Percentiles rank a stretch among this genome's conserved stretches.
Evolutionary conservation across 768 basidiomycete genomes (phyloP).

Genomic region (Boletus vinaceobasis): DNA sequence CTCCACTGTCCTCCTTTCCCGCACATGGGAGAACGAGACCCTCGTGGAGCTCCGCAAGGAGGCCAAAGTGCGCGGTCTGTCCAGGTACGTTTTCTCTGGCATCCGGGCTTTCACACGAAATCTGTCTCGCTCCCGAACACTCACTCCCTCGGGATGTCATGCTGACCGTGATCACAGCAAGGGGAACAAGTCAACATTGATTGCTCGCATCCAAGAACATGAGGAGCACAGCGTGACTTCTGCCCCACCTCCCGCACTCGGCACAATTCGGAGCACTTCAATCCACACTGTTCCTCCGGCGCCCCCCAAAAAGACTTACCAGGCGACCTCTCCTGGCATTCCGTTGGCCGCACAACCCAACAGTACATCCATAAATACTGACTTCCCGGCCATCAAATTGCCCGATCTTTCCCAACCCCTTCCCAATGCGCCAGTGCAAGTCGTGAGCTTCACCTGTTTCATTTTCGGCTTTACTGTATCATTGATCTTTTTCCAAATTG

Average conservation of each 20-base stretch:
- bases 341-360: slow-evolving; percentile 34
- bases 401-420: slow-evolving; percentile 51
- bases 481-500: not conserved
- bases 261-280: slow-evolving; percentile 26
- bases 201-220: slow-evolving; percentile 51
- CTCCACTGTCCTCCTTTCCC: slow-evolving; percentile 54
- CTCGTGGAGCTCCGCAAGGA: slow-evolving; percentile 50
- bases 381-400: slow-evolving; percentile 48
- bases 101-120: not conserved
- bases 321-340: slow-evolving; percentile 40
- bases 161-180: slow-evolving; percentile 35
- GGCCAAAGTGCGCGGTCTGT: slow-evolving; percentile 52
- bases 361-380: slow-evolving; percentile 19
- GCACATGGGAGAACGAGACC: slow-evolving; percentile 53
- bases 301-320: slow-evolving; percentile 22
- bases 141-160: not conserved
- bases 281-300: slow-evolving; percentile 12
- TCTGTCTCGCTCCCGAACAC: not conserved
- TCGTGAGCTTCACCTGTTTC: slow-evolving; percentile 43
- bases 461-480: slow-evolving; percentile 3
- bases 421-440: slow-evolving; percentile 46
- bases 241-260: slow-evolving; percentile 11
- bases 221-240: slow-evolving; percentile 35
- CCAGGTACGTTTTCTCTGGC: slow-evolving; percentile 40
- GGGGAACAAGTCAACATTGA: slow-evolving; percentile 57